A percentile compares a stretch with the other conserved stretches of the same genome.
Evolutionary conservation across 176 grass and related monocot genomes (phyloP).

Genomic region (Oryza australiensis): DNA sequence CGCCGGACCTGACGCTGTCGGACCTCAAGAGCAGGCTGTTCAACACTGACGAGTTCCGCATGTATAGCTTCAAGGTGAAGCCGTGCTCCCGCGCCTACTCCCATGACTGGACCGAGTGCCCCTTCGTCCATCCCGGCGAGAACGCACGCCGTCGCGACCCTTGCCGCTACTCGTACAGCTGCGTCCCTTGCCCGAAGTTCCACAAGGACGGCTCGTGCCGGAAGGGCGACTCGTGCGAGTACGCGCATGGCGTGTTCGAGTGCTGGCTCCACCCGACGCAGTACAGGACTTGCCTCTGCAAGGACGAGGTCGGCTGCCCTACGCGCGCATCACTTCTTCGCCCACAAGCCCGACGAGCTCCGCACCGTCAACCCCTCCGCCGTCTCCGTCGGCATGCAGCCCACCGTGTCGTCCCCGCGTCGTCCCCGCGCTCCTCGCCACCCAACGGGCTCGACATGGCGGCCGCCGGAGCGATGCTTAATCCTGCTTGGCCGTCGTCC

Average conservation of each 20-base stretch:
- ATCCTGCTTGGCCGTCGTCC: slow-evolving; percentile 45
- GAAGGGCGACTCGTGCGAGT: slow-evolving; percentile 79
- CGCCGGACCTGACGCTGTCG: slow-evolving; percentile 77
- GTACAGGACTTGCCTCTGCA: slow-evolving; percentile 77
- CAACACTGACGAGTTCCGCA: slow-evolving; percentile 91
- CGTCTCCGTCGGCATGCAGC: slow-evolving; percentile 65
- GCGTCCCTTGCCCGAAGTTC: slow-evolving; percentile 95
- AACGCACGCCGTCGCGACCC: slow-evolving; percentile 95
- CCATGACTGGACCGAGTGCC: slow-evolving; percentile 99
- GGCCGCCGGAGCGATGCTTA: slow-evolving; percentile 38
- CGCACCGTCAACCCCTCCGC: slow-evolving; percentile 74
- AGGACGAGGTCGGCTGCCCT: slow-evolving; percentile 82
- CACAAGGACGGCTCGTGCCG: slow-evolving; percentile 80
- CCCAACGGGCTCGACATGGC: slow-evolving; percentile 60
- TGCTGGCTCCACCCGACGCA: slow-evolving; percentile 90
- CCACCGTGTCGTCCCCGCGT: too few relatives aligned
- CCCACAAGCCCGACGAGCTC: slow-evolving; percentile 83
- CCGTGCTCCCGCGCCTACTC: slow-evolving; percentile 98
- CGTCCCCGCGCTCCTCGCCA: slow-evolving; percentile 42
- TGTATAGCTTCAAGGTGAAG: slow-evolving; percentile 97
- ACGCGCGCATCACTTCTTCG: slow-evolving; percentile 82
- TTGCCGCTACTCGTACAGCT: slow-evolving; percentile 87
- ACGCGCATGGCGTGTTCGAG: slow-evolving; percentile 92
- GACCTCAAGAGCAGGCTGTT: slow-evolving; percentile 94
- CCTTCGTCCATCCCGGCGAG: slow-evolving; percentile 97